Evolutionary conservation across 306 rosid genomes (phyloP), one percentile per base, ranked within the genome.

Genomic region (Casuarina cunninghamiana): DNA sequence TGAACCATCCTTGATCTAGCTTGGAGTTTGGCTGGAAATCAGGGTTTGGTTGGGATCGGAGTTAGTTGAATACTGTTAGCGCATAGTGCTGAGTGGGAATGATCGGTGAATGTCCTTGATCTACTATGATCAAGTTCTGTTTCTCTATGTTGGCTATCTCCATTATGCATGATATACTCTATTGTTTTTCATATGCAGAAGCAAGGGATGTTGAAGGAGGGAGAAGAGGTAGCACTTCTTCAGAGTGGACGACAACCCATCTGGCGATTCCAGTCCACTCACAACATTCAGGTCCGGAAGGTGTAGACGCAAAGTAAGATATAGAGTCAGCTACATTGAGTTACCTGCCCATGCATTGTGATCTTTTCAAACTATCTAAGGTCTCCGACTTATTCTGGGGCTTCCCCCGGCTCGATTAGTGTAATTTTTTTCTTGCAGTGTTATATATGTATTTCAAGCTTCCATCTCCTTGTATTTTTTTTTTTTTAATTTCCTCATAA

Each of bases 171-270:
- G 46, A 68, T 71, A n/a, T 37, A 55, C 71, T 61, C 55, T 41
- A 2, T 2, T 60, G 80, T 16, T 61, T 80, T 74, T 57, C 15
- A 32, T 70, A 4, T 80, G 81, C 92, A 93, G 99, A 83, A 86
- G 37, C 97, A 93, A 85, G 99, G 99, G 75, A 86, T 95, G 97
- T 94, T 95, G 75, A 95, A 87, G 90, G 87, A 83, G 58, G 99
- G 99, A 78, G 99, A 95, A 85, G 99, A 95, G 83, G 94, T 95
- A 17, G 99, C 99, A 65, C 91, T 95, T 55, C 86, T 93, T 78
- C 99, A 95, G 80, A 95, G 99, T 82, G 99, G 99, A 21, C 88
- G 96, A 73, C 97, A 95, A 87, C 99, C 97, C 42, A 95, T 95
- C 74, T 95, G 99, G 99, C 93, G 99, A 90, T 86, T 89, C 88